Conservation (phyloP, 1,284 basidiomycete species). For the Cryptococcus amylolentus region DNA sequence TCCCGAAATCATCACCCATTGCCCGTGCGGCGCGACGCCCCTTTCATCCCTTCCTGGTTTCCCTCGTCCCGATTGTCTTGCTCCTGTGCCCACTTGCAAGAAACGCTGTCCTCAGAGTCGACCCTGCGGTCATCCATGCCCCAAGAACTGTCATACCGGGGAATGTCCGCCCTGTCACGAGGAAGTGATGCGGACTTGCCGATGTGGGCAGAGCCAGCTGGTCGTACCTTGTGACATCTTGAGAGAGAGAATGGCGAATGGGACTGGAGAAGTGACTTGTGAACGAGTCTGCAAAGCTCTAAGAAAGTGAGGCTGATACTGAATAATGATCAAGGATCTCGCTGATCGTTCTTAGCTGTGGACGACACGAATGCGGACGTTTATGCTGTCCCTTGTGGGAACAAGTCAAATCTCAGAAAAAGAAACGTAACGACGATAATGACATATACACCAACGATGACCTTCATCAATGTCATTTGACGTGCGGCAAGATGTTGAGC, state of each 20-base stretch:
- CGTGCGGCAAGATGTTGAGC: constrained; percentile 66
- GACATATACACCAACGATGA: constrained; percentile 52
- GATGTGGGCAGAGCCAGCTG: constrained; percentile 66
- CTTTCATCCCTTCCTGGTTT: constrained; percentile 51
- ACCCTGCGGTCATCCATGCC: constrained; percentile 67
- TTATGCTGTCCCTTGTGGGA: constrained; percentile 81
- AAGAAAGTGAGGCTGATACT: constrained; percentile 47
- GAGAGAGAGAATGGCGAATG: constrained; percentile 36
- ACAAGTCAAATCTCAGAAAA: constrained; percentile 56
- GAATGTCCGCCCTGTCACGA: constrained; percentile 70
- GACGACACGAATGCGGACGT: constrained; percentile 74
- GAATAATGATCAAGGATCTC: neutral
- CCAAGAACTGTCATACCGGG: constrained; percentile 54
- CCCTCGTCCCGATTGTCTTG: constrained; percentile 62
- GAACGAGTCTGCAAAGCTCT: constrained; percentile 70
- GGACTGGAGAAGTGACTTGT: constrained; percentile 64
- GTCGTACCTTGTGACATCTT: constrained; percentile 55
- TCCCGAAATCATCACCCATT: constrained; percentile 63
- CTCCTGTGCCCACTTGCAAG: constrained; percentile 73
- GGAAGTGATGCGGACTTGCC: constrained; percentile 66
- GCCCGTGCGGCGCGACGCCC: constrained; percentile 72
- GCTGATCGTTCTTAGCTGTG: constrained; percentile 54
- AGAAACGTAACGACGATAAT: constrained; percentile 13
- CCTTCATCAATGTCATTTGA: constrained; percentile 72
- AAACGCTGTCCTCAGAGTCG: constrained; percentile 65